A percentile compares a stretch with the other conserved stretches of the same genome.
Evolutionary conservation across 2,329 filamentous ascomycete genomes (phyloP).

Genomic region (Stemphylium beticola): DNA sequence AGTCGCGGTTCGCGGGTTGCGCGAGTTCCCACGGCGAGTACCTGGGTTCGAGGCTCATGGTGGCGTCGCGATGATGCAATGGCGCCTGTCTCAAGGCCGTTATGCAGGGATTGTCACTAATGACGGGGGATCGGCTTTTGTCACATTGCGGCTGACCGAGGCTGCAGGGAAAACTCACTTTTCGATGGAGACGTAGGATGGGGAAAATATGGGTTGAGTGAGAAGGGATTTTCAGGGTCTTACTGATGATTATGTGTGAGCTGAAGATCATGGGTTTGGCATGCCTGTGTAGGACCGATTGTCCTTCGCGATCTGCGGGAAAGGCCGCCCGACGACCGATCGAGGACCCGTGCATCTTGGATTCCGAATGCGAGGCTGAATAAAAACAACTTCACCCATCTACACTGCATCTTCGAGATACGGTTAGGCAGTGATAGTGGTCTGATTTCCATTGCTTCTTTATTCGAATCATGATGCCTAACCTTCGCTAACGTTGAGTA

Average conservation of each 20-base stretch:
- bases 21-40: background rate
- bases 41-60: constrained; percentile 10
- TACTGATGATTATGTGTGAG: background rate
- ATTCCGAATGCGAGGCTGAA: too few species aligned
- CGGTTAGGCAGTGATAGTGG: too few species aligned
- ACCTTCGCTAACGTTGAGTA: too few species aligned
- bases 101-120: background rate
- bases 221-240: constrained; percentile 6
- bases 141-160: background rate
- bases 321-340: background rate
- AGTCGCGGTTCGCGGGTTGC: background rate
- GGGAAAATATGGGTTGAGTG: background rate
- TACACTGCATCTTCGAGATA: too few species aligned
- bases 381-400: too few species aligned
- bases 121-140: background rate
- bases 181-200: background rate
- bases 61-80: constrained; percentile 15
- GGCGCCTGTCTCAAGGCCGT: constrained; percentile 7
- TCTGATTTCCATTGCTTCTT: too few species aligned
- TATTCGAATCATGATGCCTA: too few species aligned
- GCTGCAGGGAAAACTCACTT: background rate
- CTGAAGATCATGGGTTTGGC: constrained; percentile 1
- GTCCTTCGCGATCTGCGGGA: constrained; percentile 9
- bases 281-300: constrained; percentile 11
- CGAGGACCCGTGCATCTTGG: background rate